Base-by-base conservation (phyloP, 257 asterid species). In the Anisodus tanguticus region DNA sequence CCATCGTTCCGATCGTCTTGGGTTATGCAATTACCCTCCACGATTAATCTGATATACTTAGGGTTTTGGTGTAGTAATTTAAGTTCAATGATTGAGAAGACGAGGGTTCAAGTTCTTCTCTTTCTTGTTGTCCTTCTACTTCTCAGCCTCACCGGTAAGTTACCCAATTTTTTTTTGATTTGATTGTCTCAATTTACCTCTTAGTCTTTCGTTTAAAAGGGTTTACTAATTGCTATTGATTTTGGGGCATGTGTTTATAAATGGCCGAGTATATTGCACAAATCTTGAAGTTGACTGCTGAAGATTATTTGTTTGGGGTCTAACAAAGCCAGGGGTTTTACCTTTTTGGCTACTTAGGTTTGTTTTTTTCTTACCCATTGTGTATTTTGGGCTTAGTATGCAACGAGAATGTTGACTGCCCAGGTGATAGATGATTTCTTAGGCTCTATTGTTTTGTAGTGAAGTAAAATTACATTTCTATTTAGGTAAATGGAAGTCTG, bases 61-160 rank as follows among this genome's bases (percentile, higher is more conserved):
- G 43, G 71, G 59, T 22, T 80, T 60, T 58, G 51, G 35, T 45
- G 77, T 66, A 19, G 66, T 82, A 13, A 64, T 66, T 66, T 2
- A 19, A 5, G 43, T 45, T 49, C 68, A 91, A 84, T 93, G 87
- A 87, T 92, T 84, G 87, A 74, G 92, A 94, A 91, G 86, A 94
- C 87, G 87, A 90, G 98, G 85, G 85, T 92, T 87, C 98, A 92
- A 51, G 83, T 93, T 81, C 85, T 92, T 72, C 86, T 94, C 86
- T 90, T 94, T 85, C 19, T 90, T 43, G 88, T 89, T 53, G 98
- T 93, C 84, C 35, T 93, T 84, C 77, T 90, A 83, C 88, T 83
- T 85, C 98, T 95, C 87, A 91, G 97, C 87, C 84, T 92, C 87
- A 84, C 95, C 45, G 99, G 99, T 95, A 89, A 88, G 53, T 60